Conservation (phyloP, 139 green algal genomes). For the Chlorella sp. region DNA sequence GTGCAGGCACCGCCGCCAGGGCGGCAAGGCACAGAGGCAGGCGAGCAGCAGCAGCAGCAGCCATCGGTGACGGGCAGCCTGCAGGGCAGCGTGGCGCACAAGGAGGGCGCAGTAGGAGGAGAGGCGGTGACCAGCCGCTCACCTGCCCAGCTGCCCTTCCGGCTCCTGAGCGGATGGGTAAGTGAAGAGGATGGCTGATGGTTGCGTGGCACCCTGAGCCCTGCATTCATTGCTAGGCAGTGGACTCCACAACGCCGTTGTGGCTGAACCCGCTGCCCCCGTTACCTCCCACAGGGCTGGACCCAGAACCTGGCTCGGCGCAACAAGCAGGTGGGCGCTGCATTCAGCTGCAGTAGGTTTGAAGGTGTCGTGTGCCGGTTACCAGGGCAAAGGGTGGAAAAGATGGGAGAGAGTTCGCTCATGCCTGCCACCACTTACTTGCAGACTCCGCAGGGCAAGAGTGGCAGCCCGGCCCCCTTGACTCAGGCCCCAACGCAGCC, state of each 20-base stretch:
- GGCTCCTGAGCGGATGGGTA: conserved; percentile 6
- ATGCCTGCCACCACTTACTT: not conserved
- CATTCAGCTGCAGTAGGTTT: no score
- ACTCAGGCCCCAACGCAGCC: conserved; percentile 11
- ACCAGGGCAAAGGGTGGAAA: not conserved
- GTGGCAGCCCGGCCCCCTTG: not conserved
- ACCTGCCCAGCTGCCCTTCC: conserved; percentile 8
- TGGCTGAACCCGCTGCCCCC: not conserved
- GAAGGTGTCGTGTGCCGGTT: no score
- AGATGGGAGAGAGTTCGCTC: not conserved
- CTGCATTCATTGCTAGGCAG: not conserved
- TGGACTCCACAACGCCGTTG: not conserved
- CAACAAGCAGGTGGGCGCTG: no score
- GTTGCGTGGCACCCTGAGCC: not conserved
- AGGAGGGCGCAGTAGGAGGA: not conserved
- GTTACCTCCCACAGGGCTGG: not conserved
- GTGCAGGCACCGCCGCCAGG: not conserved
- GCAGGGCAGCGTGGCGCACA: conserved; percentile 6
- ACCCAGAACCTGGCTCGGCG: no score
- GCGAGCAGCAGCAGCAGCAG: not conserved
- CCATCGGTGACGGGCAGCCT: not conserved
- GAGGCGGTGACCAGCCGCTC: not conserved
- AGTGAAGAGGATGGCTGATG: not conserved
- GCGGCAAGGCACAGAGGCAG: not conserved
- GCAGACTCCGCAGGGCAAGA: conserved; percentile 11